Base-by-base conservation (phyloP, 768 basidiomycete species). In the Mycena kentingensis region DNA sequence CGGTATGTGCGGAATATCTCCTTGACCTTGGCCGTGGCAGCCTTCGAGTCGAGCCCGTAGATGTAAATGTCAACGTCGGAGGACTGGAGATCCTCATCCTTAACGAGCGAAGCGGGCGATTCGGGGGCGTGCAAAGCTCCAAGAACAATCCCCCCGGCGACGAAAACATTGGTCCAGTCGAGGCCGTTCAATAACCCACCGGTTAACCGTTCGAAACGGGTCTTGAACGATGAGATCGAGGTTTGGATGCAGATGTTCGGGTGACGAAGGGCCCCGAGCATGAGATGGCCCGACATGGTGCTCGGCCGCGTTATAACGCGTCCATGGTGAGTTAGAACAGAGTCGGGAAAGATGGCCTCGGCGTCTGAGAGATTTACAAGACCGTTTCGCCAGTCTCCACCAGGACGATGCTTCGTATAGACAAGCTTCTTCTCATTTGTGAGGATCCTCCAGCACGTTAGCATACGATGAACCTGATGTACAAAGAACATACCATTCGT, bases 11-110 rank as follows among this genome's bases (percentile, higher is more conserved):
- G 28, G 19, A 50, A 55, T 13, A 55, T 24, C 11, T 55, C 48
- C 5, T 19, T 34, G 15, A 49, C 32, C 24, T 55, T 55, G 13
- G 25, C 24, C 42, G 22, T 50, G 10, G 54, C 54, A 2, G 36
- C 42, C 1, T 0, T 13, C 3, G 49, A 36, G 2, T 32, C 16
- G 32, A 55, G 49, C 1, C 54, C 54, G 24, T 55, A 50, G 18
- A 55, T 12, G 31, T 50, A 55, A 15, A 55, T 26, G 34, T 55
- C 49, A 25, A 55, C 41, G 21, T 50, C 54, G 12, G 49, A 55
- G 5, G 42, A 29, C 2, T n/a, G n/a, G n/a, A n/a, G n/a, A n/a
- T 4, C 15, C 51, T 34, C 41, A 1, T 31, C 21, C 3, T 13
- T 12, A 10, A 13, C 32, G 22, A 18, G 8, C 3, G 6, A 27